Evolutionary conservation across 208 protist genomes (phyloP).

Genomic region (Leishmania lainsoni): DNA sequence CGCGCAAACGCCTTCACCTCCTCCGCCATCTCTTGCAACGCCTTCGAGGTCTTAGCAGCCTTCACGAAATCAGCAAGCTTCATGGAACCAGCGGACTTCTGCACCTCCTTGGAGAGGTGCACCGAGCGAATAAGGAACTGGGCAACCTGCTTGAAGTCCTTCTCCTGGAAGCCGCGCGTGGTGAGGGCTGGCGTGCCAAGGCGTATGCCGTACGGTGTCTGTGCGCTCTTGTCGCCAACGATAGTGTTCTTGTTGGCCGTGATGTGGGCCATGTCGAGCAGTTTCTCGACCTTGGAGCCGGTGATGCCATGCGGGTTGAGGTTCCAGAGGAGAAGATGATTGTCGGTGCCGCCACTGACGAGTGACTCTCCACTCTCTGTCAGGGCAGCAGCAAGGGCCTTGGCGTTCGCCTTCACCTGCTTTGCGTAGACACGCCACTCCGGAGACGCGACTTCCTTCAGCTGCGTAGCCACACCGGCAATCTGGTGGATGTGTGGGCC

Average conservation of each 20-base stretch:
- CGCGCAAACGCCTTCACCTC: conserved; percentile 84
- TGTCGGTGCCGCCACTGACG: conserved; percentile 97
- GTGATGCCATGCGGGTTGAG: conserved; percentile 94
- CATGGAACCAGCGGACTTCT: conserved; percentile 57
- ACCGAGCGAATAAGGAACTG: conserved; percentile 90
- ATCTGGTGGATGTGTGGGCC: conserved; percentile 99
- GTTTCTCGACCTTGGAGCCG: conserved; percentile 97
- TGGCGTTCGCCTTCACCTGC: conserved; percentile 93
- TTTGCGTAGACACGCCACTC: conserved; percentile 95
- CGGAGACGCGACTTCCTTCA: conserved; percentile 95
- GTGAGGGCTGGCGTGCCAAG: conserved; percentile 96
- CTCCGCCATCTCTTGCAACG: conserved; percentile 55
- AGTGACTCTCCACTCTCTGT: conserved; percentile 89
- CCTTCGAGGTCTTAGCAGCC: conserved; percentile 45
- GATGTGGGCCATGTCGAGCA: conserved; percentile 91
- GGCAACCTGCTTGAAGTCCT: conserved; percentile 92
- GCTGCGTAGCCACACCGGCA: conserved; percentile 95
- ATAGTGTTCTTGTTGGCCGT: conserved; percentile 98
- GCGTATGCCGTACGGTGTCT: conserved; percentile 95
- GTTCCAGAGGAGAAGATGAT: conserved; percentile 98
- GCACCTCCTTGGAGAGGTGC: conserved; percentile 79
- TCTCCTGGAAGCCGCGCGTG: conserved; percentile 92
- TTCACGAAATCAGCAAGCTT: conserved; percentile 83
- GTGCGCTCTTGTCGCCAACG: conserved; percentile 92
- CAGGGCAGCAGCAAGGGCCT: conserved; percentile 82